Evolutionary conservation across 208 protist species (phyloP).

Genomic region (Crithidia brevicula): DNA sequence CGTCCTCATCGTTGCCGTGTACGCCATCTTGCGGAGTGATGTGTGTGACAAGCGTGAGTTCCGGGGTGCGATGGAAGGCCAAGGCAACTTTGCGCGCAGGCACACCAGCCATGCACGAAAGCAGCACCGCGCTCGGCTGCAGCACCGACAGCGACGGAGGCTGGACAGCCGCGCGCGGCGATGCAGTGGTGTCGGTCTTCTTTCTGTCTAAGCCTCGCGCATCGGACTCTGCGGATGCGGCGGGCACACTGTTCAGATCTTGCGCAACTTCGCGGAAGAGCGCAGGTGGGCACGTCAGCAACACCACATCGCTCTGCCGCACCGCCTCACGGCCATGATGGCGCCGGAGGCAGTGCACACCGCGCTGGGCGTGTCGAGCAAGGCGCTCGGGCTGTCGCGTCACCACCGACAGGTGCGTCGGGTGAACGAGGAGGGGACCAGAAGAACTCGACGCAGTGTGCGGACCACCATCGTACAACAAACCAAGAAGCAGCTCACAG

Average conservation of each 20-base stretch:
- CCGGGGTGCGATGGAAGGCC: conserved; percentile 50
- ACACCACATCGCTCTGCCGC: conserved; percentile 52
- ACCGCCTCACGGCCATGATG: conserved; percentile 51
- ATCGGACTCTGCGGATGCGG: background rate
- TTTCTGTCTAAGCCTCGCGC: conserved; percentile 2
- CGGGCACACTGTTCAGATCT: conserved; percentile 35
- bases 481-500: conserved; percentile 31
- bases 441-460: background rate
- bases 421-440: conserved; percentile 49
- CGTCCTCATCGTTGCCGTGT: background rate
- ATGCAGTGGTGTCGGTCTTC: conserved; percentile 4
- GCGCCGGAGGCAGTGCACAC: conserved; percentile 56
- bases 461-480: conserved; percentile 9
- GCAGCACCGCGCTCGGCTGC: conserved; percentile 49
- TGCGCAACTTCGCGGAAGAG: conserved; percentile 62
- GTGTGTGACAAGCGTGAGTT: conserved; percentile 39
- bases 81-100: conserved; percentile 52
- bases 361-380: conserved; percentile 41
- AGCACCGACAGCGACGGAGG: background rate
- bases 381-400: conserved; percentile 68
- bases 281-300: conserved; percentile 64
- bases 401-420: conserved; percentile 75
- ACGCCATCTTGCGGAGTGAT: background rate
- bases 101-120: conserved; percentile 65
- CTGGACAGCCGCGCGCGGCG: background rate